Conservation (phyloP, 257 asterid species). For the Jacaranda mimosifolia region DNA sequence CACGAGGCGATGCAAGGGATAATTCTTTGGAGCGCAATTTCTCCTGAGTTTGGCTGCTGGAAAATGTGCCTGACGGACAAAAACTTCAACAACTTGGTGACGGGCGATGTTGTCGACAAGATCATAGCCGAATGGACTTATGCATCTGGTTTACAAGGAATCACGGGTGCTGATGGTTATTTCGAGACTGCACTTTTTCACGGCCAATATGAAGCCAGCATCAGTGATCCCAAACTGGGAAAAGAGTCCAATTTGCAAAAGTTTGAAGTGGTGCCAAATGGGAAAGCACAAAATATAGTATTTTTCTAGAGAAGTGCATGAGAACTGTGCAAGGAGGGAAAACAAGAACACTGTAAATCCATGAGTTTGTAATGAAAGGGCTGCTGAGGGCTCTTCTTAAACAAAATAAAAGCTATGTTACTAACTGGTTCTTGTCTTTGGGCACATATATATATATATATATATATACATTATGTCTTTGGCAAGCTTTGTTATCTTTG, state of each 20-base stretch:
- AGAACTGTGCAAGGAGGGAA: not conserved
- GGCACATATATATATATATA: no score
- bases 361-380: no score
- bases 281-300: not conserved
- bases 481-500: no score
- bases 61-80: slow-evolving; percentile 48
- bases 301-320: not conserved
- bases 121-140: slow-evolving; percentile 35
- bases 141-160: slow-evolving; percentile 27
- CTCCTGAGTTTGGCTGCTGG: slow-evolving; percentile 29
- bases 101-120: slow-evolving; percentile 49
- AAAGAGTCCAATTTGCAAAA: not conserved
- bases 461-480: no score
- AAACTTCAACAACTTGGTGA: slow-evolving; percentile 43
- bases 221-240: not conserved
- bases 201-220: slow-evolving; percentile 43
- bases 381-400: no score
- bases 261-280: slow-evolving; percentile 3
- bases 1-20: slow-evolving; percentile 43
- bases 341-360: no score
- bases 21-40: slow-evolving; percentile 44
- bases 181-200: slow-evolving; percentile 42
- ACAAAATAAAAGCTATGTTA: no score
- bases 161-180: slow-evolving; percentile 34
- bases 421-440: no score